Conservation (phyloP, 768 basidiomycete genomes). For the Mycena polygramma region DNA sequence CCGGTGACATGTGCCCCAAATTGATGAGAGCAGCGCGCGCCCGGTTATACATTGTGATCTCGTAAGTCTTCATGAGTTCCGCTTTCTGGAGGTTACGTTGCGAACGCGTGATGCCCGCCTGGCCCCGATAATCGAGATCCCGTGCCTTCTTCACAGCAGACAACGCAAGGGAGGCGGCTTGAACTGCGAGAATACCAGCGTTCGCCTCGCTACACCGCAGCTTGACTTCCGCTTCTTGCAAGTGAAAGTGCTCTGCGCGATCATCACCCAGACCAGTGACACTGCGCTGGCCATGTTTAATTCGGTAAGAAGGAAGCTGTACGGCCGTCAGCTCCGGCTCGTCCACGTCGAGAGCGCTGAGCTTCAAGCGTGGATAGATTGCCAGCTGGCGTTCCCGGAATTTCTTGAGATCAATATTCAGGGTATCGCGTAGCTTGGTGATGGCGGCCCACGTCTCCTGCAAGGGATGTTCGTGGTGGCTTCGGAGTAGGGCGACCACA, state of each 20-base stretch:
- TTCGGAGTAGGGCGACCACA: conserved; percentile 5
- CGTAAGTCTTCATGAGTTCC: conserved; percentile 14
- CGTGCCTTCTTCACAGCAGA: conserved; percentile 24
- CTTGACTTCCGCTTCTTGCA: conserved; percentile 16
- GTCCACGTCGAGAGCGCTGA: conserved; percentile 22
- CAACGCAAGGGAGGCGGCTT: conserved; percentile 12
- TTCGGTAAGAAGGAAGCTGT: conserved; percentile 23
- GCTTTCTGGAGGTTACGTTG: conserved; percentile 24
- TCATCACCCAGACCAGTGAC: neutral
- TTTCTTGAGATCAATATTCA: conserved; percentile 17
- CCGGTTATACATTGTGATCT: conserved; percentile 15
- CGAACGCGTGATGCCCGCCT: conserved; percentile 16
- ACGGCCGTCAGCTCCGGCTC: conserved; percentile 26
- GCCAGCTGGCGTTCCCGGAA: conserved; percentile 21
- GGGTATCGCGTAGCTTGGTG: conserved; percentile 8
- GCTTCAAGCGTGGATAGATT: conserved; percentile 23
- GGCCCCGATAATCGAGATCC: conserved; percentile 15
- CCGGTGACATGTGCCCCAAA: conserved; percentile 10
- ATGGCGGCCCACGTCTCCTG: conserved; percentile 20
- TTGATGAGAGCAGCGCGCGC: conserved; percentile 18
- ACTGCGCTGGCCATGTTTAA: conserved; percentile 17
- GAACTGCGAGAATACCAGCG: conserved; percentile 20
- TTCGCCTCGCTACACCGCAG: conserved; percentile 22
- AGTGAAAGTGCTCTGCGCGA: neutral
- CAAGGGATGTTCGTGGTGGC: conserved; percentile 17